These are phyloP conservation scores for Schizochytrium sp. DNA, from an alignment of 108 stramenopile species.

Conservation along the genomic window DNA sequence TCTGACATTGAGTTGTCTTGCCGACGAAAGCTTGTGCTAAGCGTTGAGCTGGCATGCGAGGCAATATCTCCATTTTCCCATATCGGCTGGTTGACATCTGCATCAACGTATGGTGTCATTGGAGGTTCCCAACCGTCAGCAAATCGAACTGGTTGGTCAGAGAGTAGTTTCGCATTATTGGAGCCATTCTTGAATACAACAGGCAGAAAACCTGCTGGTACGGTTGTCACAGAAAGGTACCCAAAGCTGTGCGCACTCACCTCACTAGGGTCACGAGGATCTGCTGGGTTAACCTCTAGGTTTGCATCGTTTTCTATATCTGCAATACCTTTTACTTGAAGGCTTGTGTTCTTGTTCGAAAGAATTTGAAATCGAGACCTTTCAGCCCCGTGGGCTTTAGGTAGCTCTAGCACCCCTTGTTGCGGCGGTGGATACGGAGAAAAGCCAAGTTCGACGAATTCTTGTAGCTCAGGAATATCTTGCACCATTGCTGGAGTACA, in stretches of 20 bases:
- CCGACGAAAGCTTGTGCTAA: too few species aligned
- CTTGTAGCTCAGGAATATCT: background rate
- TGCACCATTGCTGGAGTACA: background rate
- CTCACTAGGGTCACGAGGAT: background rate
- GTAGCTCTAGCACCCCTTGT: background rate
- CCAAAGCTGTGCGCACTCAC: background rate
- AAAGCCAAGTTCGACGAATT: slow-evolving; percentile 41
- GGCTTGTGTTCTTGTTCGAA: background rate
- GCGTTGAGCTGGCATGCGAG: too few species aligned
- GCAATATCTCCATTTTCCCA: too few species aligned
- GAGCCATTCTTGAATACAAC: background rate
- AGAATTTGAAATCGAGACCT: background rate
- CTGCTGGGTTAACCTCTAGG: background rate
- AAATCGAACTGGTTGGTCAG: background rate
- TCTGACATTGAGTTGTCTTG: background rate
- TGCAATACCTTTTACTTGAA: background rate
- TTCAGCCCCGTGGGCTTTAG: background rate
- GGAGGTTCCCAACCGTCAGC: slow-evolving; percentile 6
- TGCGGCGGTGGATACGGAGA: slow-evolving; percentile 5
- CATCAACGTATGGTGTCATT: background rate
- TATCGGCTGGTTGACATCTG: background rate
- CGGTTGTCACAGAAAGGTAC: background rate
- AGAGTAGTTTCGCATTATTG: background rate
- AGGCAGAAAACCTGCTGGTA: slow-evolving; percentile 13
- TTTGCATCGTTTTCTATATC: background rate